Conservation (phyloP, 2,329 filamentous ascomycete genomes). For the Colletotrichum musicola region DNA sequence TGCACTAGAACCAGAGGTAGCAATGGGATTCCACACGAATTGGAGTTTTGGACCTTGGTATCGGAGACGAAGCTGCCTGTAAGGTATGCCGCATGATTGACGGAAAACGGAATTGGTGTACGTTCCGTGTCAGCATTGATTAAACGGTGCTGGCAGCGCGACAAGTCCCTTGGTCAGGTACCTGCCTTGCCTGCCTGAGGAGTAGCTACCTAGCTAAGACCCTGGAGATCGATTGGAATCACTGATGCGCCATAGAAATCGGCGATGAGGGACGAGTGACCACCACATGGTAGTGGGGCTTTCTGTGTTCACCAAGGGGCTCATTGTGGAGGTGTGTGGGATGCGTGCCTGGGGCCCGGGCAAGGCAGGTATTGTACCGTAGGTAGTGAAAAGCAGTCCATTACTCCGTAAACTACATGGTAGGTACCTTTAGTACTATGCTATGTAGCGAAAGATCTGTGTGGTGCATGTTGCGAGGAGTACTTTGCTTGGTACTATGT, state of each 20-base stretch:
- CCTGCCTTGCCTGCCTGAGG: not conserved
- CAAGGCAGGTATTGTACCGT: not conserved
- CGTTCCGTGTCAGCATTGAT: slow-evolving; percentile 27
- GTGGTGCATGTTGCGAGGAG: too few species aligned
- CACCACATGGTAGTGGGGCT: slow-evolving; percentile 29
- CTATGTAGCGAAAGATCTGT: too few species aligned
- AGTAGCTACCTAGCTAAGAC: slow-evolving; percentile 18
- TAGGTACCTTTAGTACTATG: too few species aligned
- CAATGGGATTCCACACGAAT: slow-evolving; percentile 24
- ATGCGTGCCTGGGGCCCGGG: not conserved
- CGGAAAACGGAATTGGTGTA: slow-evolving; percentile 30
- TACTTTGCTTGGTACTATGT: too few species aligned
- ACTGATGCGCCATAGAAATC: slow-evolving; percentile 37
- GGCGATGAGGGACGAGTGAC: slow-evolving; percentile 29
- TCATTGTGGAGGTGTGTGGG: not conserved
- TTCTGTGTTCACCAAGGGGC: slow-evolving; percentile 1
- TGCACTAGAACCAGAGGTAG: too few species aligned
- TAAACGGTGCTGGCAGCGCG: slow-evolving; percentile 10
- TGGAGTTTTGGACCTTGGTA: slow-evolving; percentile 3
- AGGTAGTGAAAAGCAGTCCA: not conserved
- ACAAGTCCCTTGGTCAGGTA: not conserved
- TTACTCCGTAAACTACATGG: not conserved
- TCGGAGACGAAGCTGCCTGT: not conserved
- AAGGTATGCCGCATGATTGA: slow-evolving; percentile 27
- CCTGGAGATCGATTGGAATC: slow-evolving; percentile 35